Evolutionary conservation across 768 basidiomycete genomes (phyloP), one percentile per base, ranked within the genome.

Genomic region (Rhodotorula babjevae): DNA sequence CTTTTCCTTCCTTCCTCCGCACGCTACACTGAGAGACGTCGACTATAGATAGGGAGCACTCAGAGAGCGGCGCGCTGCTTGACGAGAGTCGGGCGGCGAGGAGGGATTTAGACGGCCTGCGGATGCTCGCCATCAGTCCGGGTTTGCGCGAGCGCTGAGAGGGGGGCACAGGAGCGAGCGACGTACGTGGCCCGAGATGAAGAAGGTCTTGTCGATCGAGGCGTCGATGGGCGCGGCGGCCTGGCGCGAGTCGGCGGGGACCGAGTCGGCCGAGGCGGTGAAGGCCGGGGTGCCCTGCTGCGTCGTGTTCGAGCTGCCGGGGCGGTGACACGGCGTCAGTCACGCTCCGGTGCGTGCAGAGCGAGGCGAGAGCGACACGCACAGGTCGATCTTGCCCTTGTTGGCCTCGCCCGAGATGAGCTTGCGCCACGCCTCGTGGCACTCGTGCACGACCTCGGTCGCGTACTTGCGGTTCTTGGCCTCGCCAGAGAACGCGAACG

Each of bases 381-480:
- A 96, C 95, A 93, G 93, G 73, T 90, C 88, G 69, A 97, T 79
- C 68, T 93, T 90, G 81, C 90, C 89, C 58, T 83, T 80, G 59
- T 87, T 73, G 53, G 79, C 67, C 76, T 96, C 90, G 73, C 93
- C 92, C 64, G 83, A 84, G 81, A 93, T 85, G 78, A 99, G 87
- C 79, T 91, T 91, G 79, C 93, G 91, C 96, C 96, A 99, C 50
- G 96, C 91, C 82, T 98, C 96, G 81, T 98, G 90, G 83, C 92
- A 94, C 82, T 99, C 96, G 82, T 96, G 94, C 80, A 99, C 90
- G 84, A 98, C 96, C 83, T 98, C 95, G 65, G 91, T 92, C 46
- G 96, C 96, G 81, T 98, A 99, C 82, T 95, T 96, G 86, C 95
- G 96, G 86, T 96, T 96, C 85, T 98, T 99, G 76, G 95, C 95